These are phyloP conservation scores for Phellopilus nigrolimitatus DNA, from an alignment of 1,284 basidiomycete species.

Conservation along the genomic window DNA sequence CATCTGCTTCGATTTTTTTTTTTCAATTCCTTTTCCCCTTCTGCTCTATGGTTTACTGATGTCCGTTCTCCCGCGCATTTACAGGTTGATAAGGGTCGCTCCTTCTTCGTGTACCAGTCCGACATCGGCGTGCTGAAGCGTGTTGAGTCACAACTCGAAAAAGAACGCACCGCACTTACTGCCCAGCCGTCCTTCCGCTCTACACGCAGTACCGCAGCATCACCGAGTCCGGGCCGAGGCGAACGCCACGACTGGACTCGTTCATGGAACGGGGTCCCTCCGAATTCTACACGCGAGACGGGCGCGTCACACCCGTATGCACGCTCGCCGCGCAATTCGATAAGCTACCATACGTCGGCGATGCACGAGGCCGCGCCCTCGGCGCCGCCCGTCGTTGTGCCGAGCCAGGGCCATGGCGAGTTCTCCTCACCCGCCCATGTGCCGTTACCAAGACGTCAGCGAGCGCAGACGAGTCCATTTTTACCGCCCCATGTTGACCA, in stretches of 20 bases:
- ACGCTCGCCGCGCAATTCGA: conserved; percentile 19
- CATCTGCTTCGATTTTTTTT: background rate
- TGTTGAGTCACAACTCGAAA: conserved; percentile 62
- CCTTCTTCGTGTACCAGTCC: conserved; percentile 88
- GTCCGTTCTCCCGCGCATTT: background rate
- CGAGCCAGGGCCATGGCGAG: conserved; percentile 22
- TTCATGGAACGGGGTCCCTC: background rate
- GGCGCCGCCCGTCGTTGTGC: conserved; percentile 22
- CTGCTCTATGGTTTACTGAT: background rate
- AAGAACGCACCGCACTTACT: conserved; percentile 36
- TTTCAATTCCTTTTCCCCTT: background rate
- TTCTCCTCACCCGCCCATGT: conserved; percentile 14
- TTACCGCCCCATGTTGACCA: conserved; percentile 64
- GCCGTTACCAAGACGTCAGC: conserved; percentile 42
- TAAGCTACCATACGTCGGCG: conserved; percentile 15
- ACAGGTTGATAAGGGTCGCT: conserved; percentile 61
- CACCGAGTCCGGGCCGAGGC: background rate
- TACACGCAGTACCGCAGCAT: conserved; percentile 5
- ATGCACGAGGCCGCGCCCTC: conserved; percentile 14
- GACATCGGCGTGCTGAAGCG: conserved; percentile 76
- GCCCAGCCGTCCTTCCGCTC: conserved; percentile 14
- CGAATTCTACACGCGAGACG: conserved; percentile 11
- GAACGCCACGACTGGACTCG: conserved; percentile 4
- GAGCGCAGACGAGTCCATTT: conserved; percentile 65
- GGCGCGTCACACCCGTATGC: conserved; percentile 19